Evolutionary conservation across 129 eudicot species (phyloP), one percentile per base, ranked within the genome.

Genomic region (Centella asiatica): DNA sequence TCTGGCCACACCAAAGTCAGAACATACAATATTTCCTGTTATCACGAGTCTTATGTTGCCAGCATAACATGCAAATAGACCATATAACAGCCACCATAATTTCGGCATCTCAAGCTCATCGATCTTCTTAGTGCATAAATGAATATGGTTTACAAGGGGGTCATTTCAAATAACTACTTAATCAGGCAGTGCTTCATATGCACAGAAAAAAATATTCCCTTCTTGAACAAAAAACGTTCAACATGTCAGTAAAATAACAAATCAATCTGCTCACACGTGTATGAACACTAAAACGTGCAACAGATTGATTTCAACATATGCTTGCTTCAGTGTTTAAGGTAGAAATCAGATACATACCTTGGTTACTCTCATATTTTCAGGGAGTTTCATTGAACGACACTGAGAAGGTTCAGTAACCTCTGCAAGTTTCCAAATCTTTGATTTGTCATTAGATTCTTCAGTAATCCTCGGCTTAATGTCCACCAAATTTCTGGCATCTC

Each of bases 381-480:
- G 97, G 51, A 89, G 95, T 71, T 81, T 80, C 75, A 77, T 31
- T 15, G 97, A 72, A 33, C 97, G 87, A 62, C 95, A 86, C 61
- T 90, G 95, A 68, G 97, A 85, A 53, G 90, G 83, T 68, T 89
- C 88, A 8, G 52, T 80, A 26, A 85, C 86, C 74, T 89, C 97
- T 44, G 81, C 72, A 54, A 82, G 82, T 72, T 85, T 85, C 90
- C 90, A 89, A 61, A 85, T 76, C 80, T 89, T 89, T 15, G 95
- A 77, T 76, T 89, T 89, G 80, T 89, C 97, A 67, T 76, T 80
- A 20, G 69, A 68, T 75, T 90, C 95, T 74, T 90, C 95, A n/a
- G 75, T 48, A 44, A 90, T 86, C 73, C 94, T 79, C 33, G 97
- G 92, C 70, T 86, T 90, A 26, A 86, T 86, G 69, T 90, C 97